Evolutionary conservation across 2,329 filamentous ascomycete genomes (phyloP).

Genomic region (Stagonosporopsis vannaccii): DNA sequence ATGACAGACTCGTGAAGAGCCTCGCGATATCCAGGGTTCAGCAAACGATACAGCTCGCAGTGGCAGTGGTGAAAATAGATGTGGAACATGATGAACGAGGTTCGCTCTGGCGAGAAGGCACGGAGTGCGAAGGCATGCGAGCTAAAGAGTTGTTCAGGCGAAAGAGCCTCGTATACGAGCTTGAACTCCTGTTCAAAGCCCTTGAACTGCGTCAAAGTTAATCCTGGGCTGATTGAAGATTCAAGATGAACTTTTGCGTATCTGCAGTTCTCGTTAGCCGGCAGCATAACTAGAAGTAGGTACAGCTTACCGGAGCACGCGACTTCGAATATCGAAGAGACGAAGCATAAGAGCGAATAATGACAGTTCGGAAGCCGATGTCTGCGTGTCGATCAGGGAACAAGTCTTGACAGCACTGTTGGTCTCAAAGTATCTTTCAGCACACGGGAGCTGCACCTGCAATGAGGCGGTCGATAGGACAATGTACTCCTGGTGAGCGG

Average conservation of each 20-base stretch:
- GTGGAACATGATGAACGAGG: background rate
- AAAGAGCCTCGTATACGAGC: background rate
- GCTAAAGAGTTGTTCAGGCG: background rate
- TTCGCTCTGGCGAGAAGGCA: background rate
- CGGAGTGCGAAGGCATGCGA: background rate
- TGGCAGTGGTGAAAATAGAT: background rate
- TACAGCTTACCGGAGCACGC: background rate
- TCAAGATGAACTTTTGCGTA: background rate
- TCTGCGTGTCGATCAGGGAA: background rate
- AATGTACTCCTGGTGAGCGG: background rate
- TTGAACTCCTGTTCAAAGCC: background rate
- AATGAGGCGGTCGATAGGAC: background rate
- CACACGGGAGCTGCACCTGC: background rate
- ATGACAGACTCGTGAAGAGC: background rate
- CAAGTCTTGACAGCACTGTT: background rate
- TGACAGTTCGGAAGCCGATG: background rate
- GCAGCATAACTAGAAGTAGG: background rate
- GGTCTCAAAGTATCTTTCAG: background rate
- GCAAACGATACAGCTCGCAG: background rate
- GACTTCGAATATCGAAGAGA: background rate
- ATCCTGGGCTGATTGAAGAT: background rate
- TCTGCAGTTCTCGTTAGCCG: background rate
- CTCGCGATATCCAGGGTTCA: background rate
- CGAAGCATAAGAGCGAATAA: background rate
- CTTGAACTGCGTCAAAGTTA: background rate